Evolutionary conservation across 2,329 filamentous ascomycete species (phyloP).

Genomic region (Trichophyton schoenleinii): DNA sequence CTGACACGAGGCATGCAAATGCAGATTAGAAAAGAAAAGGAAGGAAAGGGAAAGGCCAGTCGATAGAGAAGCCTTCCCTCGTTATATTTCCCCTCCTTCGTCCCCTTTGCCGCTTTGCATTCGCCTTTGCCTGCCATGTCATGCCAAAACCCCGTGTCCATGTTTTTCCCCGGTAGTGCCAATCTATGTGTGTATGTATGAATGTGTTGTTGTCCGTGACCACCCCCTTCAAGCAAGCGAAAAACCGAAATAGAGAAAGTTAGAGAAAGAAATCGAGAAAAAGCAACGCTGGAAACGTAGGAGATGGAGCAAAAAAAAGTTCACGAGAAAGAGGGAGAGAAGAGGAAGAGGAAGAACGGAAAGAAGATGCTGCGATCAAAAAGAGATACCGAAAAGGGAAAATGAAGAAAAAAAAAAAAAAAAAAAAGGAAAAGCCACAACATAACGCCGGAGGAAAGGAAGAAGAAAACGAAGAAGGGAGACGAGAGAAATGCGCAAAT

Average conservation of each 20-base stretch:
- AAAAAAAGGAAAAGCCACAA: slow-evolving; percentile 13
- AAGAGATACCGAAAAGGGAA: background rate
- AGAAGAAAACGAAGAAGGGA: background rate
- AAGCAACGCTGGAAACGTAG: slow-evolving; percentile 18
- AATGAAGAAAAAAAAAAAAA: background rate
- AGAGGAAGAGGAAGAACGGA: background rate
- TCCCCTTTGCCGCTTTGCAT: slow-evolving; percentile 16
- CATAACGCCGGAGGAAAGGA: background rate
- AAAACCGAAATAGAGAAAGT: slow-evolving; percentile 10
- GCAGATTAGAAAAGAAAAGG: slow-evolving; percentile 17
- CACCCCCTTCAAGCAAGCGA: slow-evolving; percentile 11
- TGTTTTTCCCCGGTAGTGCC: slow-evolving; percentile 22
- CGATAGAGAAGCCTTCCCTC: background rate
- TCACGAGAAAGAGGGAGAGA: background rate
- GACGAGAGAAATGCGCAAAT: background rate
- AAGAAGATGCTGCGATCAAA: background rate
- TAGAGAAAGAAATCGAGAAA: slow-evolving; percentile 25
- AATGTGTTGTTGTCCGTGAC: slow-evolving; percentile 16
- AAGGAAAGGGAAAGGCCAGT: background rate
- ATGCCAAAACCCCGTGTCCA: background rate
- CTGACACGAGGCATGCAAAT: slow-evolving; percentile 5
- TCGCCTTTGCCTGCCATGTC: slow-evolving; percentile 24
- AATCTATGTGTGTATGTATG: slow-evolving; percentile 15
- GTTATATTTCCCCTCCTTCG: too few species aligned
- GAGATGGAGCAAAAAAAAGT: background rate